Percentiles rank a stretch among this genome's conserved stretches.
phyloP scores from a whole-genome alignment of 805 yeast species.

The Scheffersomyces lignosus region DNA sequence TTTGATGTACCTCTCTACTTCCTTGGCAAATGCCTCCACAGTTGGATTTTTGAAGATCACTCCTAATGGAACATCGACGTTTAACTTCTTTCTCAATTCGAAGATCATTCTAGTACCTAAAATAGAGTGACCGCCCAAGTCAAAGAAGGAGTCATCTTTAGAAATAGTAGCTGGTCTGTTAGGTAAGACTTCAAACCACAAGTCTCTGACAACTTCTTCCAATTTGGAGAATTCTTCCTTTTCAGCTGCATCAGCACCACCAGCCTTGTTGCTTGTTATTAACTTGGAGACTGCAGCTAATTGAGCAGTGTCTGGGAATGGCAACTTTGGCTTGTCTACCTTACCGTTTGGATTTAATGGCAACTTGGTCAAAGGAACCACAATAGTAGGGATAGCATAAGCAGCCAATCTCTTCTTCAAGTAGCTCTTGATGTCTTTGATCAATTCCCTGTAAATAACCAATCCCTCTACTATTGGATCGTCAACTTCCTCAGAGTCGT shows the following conservation, averaged over 20 bases:
- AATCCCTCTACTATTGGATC: slow-evolving; percentile 79
- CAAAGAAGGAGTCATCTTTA: slow-evolving; percentile 88
- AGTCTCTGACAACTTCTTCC: slow-evolving; percentile 69
- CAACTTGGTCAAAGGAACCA: slow-evolving; percentile 80
- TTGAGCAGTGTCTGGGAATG: slow-evolving; percentile 91
- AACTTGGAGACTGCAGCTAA: slow-evolving; percentile 67
- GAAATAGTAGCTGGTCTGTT: slow-evolving; percentile 75
- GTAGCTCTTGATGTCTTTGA: slow-evolving; percentile 72
- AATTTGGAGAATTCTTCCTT: slow-evolving; percentile 54
- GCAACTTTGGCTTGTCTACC: slow-evolving; percentile 94
- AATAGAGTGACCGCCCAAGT: slow-evolving; percentile 96
- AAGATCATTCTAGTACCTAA: slow-evolving; percentile 97
- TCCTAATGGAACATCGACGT: slow-evolving; percentile 85
- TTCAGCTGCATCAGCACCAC: slow-evolving; percentile 37
- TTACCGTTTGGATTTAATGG: slow-evolving; percentile 98
- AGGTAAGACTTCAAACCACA: slow-evolving; percentile 87
- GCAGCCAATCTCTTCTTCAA: slow-evolving; percentile 87
- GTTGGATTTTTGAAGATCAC: slow-evolving; percentile 90
- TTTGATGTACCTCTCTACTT: slow-evolving; percentile 57
- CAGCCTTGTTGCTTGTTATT: slow-evolving; percentile 33
- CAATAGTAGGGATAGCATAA: slow-evolving; percentile 89
- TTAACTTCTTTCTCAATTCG: slow-evolving; percentile 74
- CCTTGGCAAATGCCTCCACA: slow-evolving; percentile 71
- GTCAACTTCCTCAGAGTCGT: slow-evolving; percentile 39
- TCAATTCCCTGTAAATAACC: slow-evolving; percentile 70